Evolutionary conservation across 2,329 filamentous ascomycete species (phyloP).

Genomic region (Bipolaris oryzae): DNA sequence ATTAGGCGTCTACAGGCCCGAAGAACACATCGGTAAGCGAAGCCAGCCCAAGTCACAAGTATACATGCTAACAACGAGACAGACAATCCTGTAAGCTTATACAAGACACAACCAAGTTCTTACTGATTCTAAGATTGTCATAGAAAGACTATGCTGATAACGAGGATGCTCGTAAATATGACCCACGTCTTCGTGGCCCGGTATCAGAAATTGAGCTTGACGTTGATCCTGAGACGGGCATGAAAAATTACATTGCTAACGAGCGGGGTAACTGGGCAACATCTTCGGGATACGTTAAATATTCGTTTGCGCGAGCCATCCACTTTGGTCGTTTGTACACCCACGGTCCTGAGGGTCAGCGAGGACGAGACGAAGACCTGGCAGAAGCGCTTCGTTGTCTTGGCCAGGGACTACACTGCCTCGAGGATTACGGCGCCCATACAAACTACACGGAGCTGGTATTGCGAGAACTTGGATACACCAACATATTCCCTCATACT

Average conservation of each 20-base stretch:
- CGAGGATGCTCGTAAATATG: slow-evolving; percentile 80
- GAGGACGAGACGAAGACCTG: slow-evolving; percentile 53
- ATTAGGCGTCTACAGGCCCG: slow-evolving; percentile 56
- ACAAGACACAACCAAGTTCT: neutral
- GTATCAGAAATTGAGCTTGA: slow-evolving; percentile 60
- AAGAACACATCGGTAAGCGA: slow-evolving; percentile 54
- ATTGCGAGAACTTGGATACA: slow-evolving; percentile 58
- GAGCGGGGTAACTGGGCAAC: slow-evolving; percentile 88
- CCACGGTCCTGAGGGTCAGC: slow-evolving; percentile 49
- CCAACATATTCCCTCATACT: slow-evolving; percentile 60
- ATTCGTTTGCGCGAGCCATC: slow-evolving; percentile 56
- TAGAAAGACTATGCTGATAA: slow-evolving; percentile 62
- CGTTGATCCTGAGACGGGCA: slow-evolving; percentile 58
- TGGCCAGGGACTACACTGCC: slow-evolving; percentile 59
- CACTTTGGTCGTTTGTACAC: slow-evolving; percentile 57
- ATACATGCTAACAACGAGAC: slow-evolving; percentile 3
- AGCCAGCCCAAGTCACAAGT: neutral
- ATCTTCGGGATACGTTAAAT: slow-evolving; percentile 76
- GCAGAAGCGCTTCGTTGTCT: slow-evolving; percentile 58
- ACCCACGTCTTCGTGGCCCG: slow-evolving; percentile 80
- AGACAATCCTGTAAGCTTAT: slow-evolving; percentile 35
- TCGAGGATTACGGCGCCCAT: slow-evolving; percentile 62
- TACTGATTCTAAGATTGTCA: neutral
- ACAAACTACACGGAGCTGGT: slow-evolving; percentile 62
- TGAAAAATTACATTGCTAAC: slow-evolving; percentile 99